Evolutionary conservation across 83 land plant genomes (phyloP).

Genomic region (Picea abies): DNA sequence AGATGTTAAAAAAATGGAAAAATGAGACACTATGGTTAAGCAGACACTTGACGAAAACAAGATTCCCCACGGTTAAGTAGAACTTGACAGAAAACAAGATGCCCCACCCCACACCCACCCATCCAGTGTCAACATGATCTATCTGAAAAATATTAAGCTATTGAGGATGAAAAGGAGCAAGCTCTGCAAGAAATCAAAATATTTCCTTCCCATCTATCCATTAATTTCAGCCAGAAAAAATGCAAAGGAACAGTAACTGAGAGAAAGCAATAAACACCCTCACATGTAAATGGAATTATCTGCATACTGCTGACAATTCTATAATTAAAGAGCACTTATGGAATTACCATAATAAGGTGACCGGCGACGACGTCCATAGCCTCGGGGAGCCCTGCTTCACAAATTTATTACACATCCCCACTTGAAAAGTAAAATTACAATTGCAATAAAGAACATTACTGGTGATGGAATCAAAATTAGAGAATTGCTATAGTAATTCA

Average conservation of each 20-base stretch:
- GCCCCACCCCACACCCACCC: not conserved
- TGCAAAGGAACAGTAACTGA: no score
- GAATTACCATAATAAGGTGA: constrained; percentile 6
- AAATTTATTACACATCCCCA: not conserved
- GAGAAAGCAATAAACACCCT: not conserved
- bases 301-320: not conserved
- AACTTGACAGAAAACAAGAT: not conserved
- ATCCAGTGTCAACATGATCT: no score
- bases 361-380: constrained; percentile 6
- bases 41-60: not conserved
- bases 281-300: not conserved
- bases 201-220: no score
- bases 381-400: constrained; percentile 7
- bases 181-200: no score
- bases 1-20: not conserved
- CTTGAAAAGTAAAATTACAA: not conserved
- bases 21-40: no score
- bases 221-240: no score
- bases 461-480: not conserved
- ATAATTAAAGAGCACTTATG: not conserved
- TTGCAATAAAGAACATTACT: not conserved
- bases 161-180: no score
- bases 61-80: not conserved
- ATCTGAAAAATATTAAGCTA: no score
- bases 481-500: not conserved